These are phyloP conservation scores for Neofusicoccum laricinum DNA, from an alignment of 2,329 filamentous ascomycete species.

Conservation along the genomic window DNA sequence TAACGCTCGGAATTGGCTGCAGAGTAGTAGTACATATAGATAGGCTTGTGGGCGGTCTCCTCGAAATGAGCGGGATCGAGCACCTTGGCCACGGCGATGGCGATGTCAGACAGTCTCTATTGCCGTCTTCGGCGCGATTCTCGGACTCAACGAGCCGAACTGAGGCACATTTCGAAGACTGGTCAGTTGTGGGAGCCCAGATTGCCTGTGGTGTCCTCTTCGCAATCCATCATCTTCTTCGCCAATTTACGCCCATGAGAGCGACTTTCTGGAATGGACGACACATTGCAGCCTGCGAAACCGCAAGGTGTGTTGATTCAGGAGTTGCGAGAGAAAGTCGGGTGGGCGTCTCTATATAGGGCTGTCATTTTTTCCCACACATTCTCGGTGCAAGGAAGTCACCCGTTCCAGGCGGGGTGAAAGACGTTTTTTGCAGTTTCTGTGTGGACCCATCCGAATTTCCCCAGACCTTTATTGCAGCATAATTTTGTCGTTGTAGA, in stretches of 20 bases:
- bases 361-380: too few relatives aligned
- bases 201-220: background rate
- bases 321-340: too few relatives aligned
- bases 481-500: too few relatives aligned
- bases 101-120: background rate
- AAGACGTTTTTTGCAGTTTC: too few relatives aligned
- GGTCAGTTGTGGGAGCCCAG: slow-evolving; percentile 3
- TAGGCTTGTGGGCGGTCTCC: background rate
- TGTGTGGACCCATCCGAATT: too few relatives aligned
- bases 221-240: too few relatives aligned
- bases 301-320: too few relatives aligned
- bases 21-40: background rate
- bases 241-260: background rate
- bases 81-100: background rate
- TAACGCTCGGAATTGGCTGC: background rate
- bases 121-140: background rate
- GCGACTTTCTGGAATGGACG: background rate
- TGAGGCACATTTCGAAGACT: background rate
- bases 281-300: background rate
- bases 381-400: background rate
- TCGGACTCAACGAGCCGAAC: background rate
- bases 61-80: background rate
- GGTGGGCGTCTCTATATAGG: too few relatives aligned
- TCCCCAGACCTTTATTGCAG: too few relatives aligned
- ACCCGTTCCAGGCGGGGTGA: too few relatives aligned